These are phyloP conservation scores for Sodiomyces alkalinus DNA, from an alignment of 2,329 filamentous ascomycete species.

Conservation along the genomic window DNA sequence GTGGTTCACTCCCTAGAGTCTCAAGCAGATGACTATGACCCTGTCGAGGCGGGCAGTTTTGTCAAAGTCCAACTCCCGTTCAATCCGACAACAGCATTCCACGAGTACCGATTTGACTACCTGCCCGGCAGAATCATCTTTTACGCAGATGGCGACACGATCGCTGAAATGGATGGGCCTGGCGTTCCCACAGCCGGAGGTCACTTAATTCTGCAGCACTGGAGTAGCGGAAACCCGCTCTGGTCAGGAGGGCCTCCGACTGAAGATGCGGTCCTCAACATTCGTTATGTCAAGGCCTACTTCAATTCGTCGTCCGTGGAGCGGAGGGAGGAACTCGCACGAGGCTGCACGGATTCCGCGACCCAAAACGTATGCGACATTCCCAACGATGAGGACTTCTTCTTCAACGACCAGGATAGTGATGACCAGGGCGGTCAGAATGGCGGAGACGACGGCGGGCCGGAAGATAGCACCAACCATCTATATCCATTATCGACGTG, in stretches of 20 bases:
- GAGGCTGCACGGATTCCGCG: constrained; percentile 21
- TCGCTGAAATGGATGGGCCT: constrained; percentile 40
- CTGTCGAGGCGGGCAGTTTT: constrained; percentile 42
- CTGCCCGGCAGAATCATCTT: constrained; percentile 46
- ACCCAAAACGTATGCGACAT: constrained; percentile 30
- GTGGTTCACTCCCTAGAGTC: constrained; percentile 57
- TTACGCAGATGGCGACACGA: constrained; percentile 46
- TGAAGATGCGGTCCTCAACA: constrained; percentile 43
- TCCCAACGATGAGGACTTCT: constrained; percentile 30
- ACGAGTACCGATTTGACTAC: constrained; percentile 74
- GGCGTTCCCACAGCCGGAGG: constrained; percentile 46
- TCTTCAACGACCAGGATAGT: constrained; percentile 31
- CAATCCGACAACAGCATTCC: constrained; percentile 47
- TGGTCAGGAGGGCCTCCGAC: constrained; percentile 61
- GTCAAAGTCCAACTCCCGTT: constrained; percentile 45
- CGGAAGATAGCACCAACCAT: background rate
- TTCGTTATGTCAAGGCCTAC: constrained; percentile 63
- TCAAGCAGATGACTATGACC: constrained; percentile 43
- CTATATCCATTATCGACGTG: no score
- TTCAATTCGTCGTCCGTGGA: constrained; percentile 51
- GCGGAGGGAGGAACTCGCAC: constrained; percentile 21
- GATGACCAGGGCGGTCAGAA: constrained; percentile 18
- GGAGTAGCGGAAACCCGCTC: constrained; percentile 58
- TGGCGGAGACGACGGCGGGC: background rate
- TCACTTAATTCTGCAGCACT: constrained; percentile 56